Base-by-base conservation (phyloP, 2,329 filamentous ascomycete species). In the Thielaviopsis euricoi region DNA sequence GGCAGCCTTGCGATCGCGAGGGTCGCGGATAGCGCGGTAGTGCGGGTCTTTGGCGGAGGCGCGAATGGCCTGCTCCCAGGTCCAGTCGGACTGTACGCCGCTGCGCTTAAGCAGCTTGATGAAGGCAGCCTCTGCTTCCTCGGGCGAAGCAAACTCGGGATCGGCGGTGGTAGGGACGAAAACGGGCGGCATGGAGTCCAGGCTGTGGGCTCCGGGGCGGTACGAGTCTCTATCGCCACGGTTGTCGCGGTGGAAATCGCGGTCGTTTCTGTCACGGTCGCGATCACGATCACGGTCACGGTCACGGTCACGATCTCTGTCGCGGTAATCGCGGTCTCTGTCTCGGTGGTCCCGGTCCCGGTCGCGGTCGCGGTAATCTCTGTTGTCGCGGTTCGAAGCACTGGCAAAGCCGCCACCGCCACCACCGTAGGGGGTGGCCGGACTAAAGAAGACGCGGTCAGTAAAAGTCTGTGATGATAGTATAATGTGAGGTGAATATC, bases 51-150 rank as follows among this genome's bases (percentile, higher is more conserved):
- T 91, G 64, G 94, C 89, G 19, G 88, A 87, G 21, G 82, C 81
- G 56, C 86, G 85, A 73, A 98, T 83, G 1, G 89, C 82, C 69
- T 95, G 87, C 64, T 93, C 85, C 90, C 91, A 98, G 0, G 82
- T 82, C 86, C 89, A 97, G 66, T 96, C 89, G 4, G 89, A 82
- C 67, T 95, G 87, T 21, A 96, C 88, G 64, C 86, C 87, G 66
- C 84, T 83, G 62, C 89, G 85, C 63, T 85, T 87, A 52, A 98
- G 79, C 59, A 96, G 78, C 71, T 97, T 97, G 69, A 86, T 81
- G 68, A 97, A 98, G 2, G 91, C 91, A 53, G 86, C 85, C 69
- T 97, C 91, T 13, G 91, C 91, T 69, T 97, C 90, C 70, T 95
- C 89, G 51, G 82, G 76, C 1, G 81, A 87, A 6, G 80, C 77